Evolutionary conservation across 2,329 filamentous ascomycete genomes (phyloP), one percentile per base, ranked within the genome.

Genomic region (Colletotrichum magnum): DNA sequence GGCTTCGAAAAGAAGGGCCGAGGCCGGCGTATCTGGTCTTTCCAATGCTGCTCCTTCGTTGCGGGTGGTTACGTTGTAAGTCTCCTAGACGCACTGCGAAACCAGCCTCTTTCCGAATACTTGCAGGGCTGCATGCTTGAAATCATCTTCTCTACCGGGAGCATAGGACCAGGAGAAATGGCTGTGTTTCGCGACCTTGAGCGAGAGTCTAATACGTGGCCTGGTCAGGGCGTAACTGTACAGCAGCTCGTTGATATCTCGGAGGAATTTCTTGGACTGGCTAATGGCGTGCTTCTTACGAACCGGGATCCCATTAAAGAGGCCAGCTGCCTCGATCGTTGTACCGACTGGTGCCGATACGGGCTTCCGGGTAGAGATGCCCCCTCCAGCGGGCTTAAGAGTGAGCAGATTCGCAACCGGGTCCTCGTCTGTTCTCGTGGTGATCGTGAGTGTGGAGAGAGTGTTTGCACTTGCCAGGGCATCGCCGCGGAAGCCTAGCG

Each of bases 401-500:
- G 79, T 78, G n/a, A 90, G 77, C 7, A 77, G 75, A 4, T 82
- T 81, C 1, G 89, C 92, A 6, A 92, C 84, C 1, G 85, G 77
- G 70, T 94, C 91, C 2, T 84, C 84, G 39, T 87, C 81, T 3
- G 89, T 88, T 70, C 88, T 87, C 4, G 93, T 94, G 15, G 85
- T 92, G 58, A 94, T 81, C 7, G 80, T 82, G 51, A 94, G 80
- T 4, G 84, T 82, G 45, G 88, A 89, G 66, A 93, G 76, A 50
- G 87, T 84, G 68, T 88, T 90, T 68, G 86, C 85, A 77, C 89
- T 90, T 47, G 92, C 91, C 69, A 95, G 81, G 16, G 92, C 92
- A 75, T 94, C 89, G 21, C 93, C 93, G 43, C 93, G 88, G 75
- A 95, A 95, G 2, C 93, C 93, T n/a, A 95, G 84, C 39, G 86